Evolutionary conservation across 345 rosid species (phyloP).

Genomic region (Camelina sativa): DNA sequence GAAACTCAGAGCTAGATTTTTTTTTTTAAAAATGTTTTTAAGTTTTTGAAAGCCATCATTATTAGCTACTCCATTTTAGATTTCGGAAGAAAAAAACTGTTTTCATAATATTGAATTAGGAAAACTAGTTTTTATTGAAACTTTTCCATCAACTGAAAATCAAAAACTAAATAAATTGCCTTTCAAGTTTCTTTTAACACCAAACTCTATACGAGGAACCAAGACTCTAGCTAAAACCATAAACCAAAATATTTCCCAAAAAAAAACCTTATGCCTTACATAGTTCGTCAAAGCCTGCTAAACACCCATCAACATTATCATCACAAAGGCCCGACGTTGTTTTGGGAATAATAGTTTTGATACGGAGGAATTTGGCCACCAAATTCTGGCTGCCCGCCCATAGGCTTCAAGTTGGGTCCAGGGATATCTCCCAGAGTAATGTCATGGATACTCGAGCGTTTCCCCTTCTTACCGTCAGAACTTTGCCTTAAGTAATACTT

Average conservation of each 20-base stretch:
- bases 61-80: no score
- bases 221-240: neutral
- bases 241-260: neutral
- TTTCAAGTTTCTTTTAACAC: neutral
- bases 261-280: neutral
- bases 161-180: neutral
- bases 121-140: no score
- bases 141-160: no score
- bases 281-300: neutral
- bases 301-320: neutral
- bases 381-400: neutral
- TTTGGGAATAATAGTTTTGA: no score
- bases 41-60: no score
- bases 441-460: neutral
- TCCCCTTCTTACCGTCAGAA: neutral
- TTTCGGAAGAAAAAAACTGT: no score
- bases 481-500: neutral
- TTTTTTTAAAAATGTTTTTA: no score
- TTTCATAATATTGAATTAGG: no score
- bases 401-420: constrained; percentile 29
- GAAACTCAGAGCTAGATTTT: no score
- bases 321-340: neutral
- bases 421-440: constrained; percentile 24
- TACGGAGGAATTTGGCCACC: neutral
- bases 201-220: neutral